Percentiles rank a stretch among this genome's conserved stretches.
phyloP scores from a whole-genome alignment of 2,329 filamentous ascomycete species.

The Paraphoma chrysanthemicola region DNA sequence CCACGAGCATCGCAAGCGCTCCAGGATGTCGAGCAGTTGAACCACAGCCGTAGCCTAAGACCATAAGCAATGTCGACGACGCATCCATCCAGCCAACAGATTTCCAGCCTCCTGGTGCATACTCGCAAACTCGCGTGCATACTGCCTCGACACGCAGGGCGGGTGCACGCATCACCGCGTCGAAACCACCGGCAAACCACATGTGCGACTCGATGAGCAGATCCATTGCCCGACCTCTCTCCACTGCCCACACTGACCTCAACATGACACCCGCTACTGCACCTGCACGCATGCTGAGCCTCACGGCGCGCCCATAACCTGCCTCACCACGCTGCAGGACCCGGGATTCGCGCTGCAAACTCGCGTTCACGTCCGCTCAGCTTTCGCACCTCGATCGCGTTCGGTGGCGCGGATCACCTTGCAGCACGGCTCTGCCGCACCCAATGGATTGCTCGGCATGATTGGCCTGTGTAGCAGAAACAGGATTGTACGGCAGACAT shows the following conservation, averaged over 20 bases:
- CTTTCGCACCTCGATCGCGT: conserved; percentile 34
- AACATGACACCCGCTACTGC: conserved; percentile 2
- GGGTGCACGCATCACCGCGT: conserved; percentile 21
- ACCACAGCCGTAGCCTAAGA: background rate
- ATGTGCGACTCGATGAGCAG: conserved; percentile 11
- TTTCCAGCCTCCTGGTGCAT: conserved; percentile 10
- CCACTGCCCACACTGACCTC: background rate
- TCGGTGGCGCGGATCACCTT: conserved; percentile 2
- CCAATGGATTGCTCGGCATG: conserved; percentile 19
- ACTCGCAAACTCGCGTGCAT: conserved; percentile 27
- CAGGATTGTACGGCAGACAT: conserved; percentile 8
- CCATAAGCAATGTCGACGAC: background rate
- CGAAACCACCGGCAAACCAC: conserved; percentile 23
- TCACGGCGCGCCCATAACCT: background rate
- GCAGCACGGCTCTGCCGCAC: conserved; percentile 3
- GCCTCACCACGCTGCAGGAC: conserved; percentile 9
- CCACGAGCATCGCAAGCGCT: background rate
- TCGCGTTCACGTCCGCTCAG: conserved; percentile 11
- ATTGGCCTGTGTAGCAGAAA: conserved; percentile 18
- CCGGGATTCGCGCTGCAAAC: conserved; percentile 25
- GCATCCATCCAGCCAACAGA: conserved; percentile 6
- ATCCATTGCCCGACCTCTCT: conserved; percentile 4
- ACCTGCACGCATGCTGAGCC: background rate
- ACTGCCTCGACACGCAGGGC: conserved; percentile 33
- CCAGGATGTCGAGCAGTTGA: background rate